phyloP scores from a whole-genome alignment of 805 yeast species.

The Ogataea angusta region DNA sequence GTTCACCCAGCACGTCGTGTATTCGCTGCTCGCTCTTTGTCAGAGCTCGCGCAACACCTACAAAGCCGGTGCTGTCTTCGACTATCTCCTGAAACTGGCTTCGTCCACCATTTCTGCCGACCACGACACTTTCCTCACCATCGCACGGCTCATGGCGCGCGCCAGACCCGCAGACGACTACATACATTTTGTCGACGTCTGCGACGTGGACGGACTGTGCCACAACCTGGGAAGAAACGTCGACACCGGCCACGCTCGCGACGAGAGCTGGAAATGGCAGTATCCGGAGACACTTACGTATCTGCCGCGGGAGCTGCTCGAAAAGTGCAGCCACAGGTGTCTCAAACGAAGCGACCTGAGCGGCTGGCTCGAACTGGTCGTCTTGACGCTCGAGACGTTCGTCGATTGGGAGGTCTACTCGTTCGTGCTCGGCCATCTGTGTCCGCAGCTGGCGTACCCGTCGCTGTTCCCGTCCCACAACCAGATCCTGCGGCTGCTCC shows the following conservation, averaged over 20 bases:
- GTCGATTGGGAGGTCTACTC: slow-evolving; percentile 72
- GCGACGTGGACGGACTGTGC: slow-evolving; percentile 65
- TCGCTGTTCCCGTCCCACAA: slow-evolving; percentile 47
- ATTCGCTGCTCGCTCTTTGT: slow-evolving; percentile 13
- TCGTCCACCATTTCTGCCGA: slow-evolving; percentile 8
- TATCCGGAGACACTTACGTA: slow-evolving; percentile 57
- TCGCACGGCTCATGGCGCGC: slow-evolving; percentile 52
- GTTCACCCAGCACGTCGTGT: slow-evolving; percentile 13
- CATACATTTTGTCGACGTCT: slow-evolving; percentile 49
- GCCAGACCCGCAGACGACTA: slow-evolving; percentile 41
- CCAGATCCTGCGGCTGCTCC: slow-evolving; percentile 40
- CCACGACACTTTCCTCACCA: slow-evolving; percentile 37
- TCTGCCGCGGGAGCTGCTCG: slow-evolving; percentile 43
- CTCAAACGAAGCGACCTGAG: slow-evolving; percentile 36
- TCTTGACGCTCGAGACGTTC: slow-evolving; percentile 48
- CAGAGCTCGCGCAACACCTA: slow-evolving; percentile 12
- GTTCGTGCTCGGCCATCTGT: slow-evolving; percentile 60
- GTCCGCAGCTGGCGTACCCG: slow-evolving; percentile 64
- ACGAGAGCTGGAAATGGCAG: slow-evolving; percentile 43
- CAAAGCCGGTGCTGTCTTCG: slow-evolving; percentile 14
- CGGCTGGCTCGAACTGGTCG: slow-evolving; percentile 49
- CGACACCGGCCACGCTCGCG: slow-evolving; percentile 24
- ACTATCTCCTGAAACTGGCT: slow-evolving; percentile 12
- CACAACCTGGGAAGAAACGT: slow-evolving; percentile 53
- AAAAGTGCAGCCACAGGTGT: slow-evolving; percentile 35